Evolutionary conservation across 306 rosid species (phyloP), one percentile per base, ranked within the genome.

Genomic region (Calophaca sinica): DNA sequence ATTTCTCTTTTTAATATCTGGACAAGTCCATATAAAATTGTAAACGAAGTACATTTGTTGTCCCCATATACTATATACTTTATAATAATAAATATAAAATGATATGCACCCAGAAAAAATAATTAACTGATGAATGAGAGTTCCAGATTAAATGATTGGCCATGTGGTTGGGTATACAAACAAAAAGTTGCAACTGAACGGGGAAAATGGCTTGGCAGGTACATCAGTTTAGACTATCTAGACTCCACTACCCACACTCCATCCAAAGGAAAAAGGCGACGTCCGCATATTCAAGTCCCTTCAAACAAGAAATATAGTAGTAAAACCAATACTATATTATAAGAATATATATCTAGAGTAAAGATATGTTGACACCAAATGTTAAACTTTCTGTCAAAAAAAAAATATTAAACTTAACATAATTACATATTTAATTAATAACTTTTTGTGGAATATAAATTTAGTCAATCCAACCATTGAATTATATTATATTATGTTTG

Each of bases 141-240:
- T 79, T 31, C 51, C 26, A 69, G 49, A 74, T 49, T 75, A 80
- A 80, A 80, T 84, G 84, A 84, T 72, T 75, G 84, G 72, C 9
- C 86, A 79, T 70, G 81, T 75, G 81, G 68, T 44, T 50, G 70
- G 84, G 76, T 7, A 44, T 11, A 36, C 1, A 29, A 51, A 60
- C 66, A 14, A 74, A 75, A 75, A 60, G 81, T 50, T 64, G 68
- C 45, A 58, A 46, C 11, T 71, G 57, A 70, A 50, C 36, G 41
- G 57, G 51, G 44, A n/a, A 74, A n/a, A 10, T 61, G 58, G 67
- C 26, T 20, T 20, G 1, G 26, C 29, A 73, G 41, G 80, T 68
- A 73, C 57, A 8, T 53, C 5, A 3, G 4, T 8, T 26, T 5
- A 67, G 39, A 54, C 29, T 61, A 82, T n/a, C n/a, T n/a, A n/a